A percentile compares a stretch with the other conserved stretches of the same genome.
These are phyloP conservation scores for Penicillium oxalicum DNA, from an alignment of 2,329 filamentous ascomycete species.

Conservation along the genomic window DNA sequence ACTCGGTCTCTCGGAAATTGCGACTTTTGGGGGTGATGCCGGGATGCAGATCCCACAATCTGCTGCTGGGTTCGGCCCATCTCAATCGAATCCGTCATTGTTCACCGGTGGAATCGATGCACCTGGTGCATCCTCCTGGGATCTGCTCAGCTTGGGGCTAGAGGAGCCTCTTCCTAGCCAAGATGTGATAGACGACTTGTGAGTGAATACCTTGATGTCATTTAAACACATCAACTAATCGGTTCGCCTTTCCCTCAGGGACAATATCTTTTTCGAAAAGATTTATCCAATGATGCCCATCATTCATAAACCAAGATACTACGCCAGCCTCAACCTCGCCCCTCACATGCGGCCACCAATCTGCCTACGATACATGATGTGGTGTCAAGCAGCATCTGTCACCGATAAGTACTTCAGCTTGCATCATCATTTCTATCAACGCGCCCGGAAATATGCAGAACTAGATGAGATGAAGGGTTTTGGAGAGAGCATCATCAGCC, in stretches of 20 bases:
- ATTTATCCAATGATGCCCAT: conserved; percentile 79
- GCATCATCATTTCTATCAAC: conserved; percentile 83
- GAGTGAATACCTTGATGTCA: conserved; percentile 18
- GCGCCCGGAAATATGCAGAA: conserved; percentile 84
- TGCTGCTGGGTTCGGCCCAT: conserved; percentile 19
- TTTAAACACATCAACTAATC: conserved; percentile 10
- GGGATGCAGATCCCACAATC: conserved; percentile 20
- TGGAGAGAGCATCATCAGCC: conserved; percentile 79
- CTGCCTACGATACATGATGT: conserved; percentile 87
- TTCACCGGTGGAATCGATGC: conserved; percentile 20
- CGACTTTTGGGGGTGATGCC: conserved; percentile 18
- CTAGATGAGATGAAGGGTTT: conserved; percentile 86
- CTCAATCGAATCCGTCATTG: conserved; percentile 16
- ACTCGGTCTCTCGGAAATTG: conserved; percentile 21
- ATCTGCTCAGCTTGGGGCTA: conserved; percentile 74
- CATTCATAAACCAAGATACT: conserved; percentile 81
- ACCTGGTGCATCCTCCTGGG: conserved; percentile 62
- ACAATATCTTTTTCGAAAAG: conserved; percentile 85
- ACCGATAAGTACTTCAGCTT: conserved; percentile 73
- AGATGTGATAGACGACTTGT: conserved; percentile 82
- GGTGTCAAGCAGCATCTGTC: conserved; percentile 83
- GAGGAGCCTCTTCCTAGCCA: conserved; percentile 74
- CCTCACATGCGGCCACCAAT: conserved; percentile 80
- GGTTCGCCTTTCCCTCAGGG: conserved; percentile 43
- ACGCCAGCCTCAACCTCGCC: conserved; percentile 84